Conservation (phyloP, 2,329 filamentous ascomycete genomes). For the Fusarium equiseti region DNA sequence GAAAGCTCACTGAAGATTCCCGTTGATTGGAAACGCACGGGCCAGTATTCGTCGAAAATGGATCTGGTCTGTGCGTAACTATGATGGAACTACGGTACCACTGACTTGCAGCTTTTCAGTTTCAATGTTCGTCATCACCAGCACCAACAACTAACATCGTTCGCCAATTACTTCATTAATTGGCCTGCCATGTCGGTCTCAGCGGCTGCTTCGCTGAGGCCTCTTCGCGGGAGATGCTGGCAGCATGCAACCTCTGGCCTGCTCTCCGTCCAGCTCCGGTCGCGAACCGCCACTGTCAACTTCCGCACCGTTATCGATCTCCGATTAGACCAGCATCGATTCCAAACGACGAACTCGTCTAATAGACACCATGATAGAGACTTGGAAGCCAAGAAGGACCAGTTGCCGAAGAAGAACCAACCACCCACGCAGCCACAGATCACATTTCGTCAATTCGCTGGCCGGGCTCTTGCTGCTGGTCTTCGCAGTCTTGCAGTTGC, state of each 20-base stretch:
- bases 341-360: slow-evolving; percentile 44
- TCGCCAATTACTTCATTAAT: slow-evolving; percentile 13
- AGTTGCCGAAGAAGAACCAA: slow-evolving; percentile 43
- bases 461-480: slow-evolving; percentile 50
- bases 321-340: slow-evolving; percentile 45
- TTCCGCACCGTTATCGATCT: slow-evolving; percentile 50
- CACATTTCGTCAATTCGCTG: slow-evolving; percentile 50
- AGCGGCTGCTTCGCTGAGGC: slow-evolving; percentile 52
- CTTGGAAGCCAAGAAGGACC: slow-evolving; percentile 36
- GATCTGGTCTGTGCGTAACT: slow-evolving; percentile 40
- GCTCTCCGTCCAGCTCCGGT: slow-evolving; percentile 51
- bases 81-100: slow-evolving; percentile 25
- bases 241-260: slow-evolving; percentile 48
- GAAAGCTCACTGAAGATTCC: slow-evolving; percentile 17
- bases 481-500: slow-evolving; percentile 53
- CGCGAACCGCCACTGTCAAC: slow-evolving; percentile 46
- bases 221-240: slow-evolving; percentile 49
- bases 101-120: slow-evolving; percentile 31
- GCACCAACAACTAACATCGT: slow-evolving; percentile 4
- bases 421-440: slow-evolving; percentile 43
- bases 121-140: slow-evolving; percentile 22
- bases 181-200: slow-evolving; percentile 51
- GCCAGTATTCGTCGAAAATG: slow-evolving; percentile 36
- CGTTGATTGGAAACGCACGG: slow-evolving; percentile 34
- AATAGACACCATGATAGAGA: slow-evolving; percentile 25